phyloP scores from a whole-genome alignment of 495 filamentous ascomycete species.

The Haplographium delicatum region DNA sequence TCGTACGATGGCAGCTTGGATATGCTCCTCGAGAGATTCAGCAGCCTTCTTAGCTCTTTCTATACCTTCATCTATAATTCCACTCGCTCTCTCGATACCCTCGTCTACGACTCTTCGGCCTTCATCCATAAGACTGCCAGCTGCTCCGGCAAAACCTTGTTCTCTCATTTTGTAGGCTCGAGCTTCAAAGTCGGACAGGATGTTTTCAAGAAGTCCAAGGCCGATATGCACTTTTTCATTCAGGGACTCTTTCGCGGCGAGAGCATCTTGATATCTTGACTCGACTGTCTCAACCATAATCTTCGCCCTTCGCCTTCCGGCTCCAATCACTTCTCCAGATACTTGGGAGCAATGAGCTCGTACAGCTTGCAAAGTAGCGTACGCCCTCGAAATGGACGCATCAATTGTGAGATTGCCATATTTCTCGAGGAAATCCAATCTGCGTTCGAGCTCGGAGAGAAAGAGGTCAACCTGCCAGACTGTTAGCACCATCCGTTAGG shows the following conservation, averaged over 20 bases:
- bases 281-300: conserved; percentile 95
- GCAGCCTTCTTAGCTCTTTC: conserved; percentile 72
- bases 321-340: conserved; percentile 86
- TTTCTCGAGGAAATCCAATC: conserved; percentile 82
- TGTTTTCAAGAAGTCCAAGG: conserved; percentile 77
- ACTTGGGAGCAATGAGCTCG: conserved; percentile 81
- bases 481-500: conserved; percentile 4
- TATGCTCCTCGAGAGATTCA: conserved; percentile 68
- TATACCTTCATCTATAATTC: conserved; percentile 80
- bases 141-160: conserved; percentile 55
- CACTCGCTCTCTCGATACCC: conserved; percentile 65
- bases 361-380: conserved; percentile 80
- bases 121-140: conserved; percentile 59
- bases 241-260: conserved; percentile 78
- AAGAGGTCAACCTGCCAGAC: conserved; percentile 73
- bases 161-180: conserved; percentile 62
- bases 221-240: conserved; percentile 87
- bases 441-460: conserved; percentile 77
- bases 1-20: conserved; percentile 71
- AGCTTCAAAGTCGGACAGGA: conserved; percentile 76
- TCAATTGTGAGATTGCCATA: conserved; percentile 83
- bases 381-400: conserved; percentile 72
- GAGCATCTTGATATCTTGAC: conserved; percentile 78
- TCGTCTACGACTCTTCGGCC: conserved; percentile 70
- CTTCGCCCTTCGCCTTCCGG: conserved; percentile 75